Conservation (phyloP, 2,329 filamentous ascomycete genomes). For the Calonectria henricotiae region DNA sequence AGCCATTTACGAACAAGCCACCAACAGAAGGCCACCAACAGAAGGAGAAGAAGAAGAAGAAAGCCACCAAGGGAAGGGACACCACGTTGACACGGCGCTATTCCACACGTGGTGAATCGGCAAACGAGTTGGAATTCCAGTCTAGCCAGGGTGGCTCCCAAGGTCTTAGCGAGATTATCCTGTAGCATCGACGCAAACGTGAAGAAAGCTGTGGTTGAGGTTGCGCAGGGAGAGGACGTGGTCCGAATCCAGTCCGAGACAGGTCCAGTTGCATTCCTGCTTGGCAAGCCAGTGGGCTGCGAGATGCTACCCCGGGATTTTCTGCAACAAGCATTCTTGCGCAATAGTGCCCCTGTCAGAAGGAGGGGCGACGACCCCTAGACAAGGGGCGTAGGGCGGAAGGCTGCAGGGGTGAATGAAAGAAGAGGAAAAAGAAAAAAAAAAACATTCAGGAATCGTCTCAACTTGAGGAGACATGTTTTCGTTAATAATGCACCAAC, state of each 20-base stretch:
- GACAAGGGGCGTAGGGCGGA: conserved; percentile 4
- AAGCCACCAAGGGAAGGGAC: not conserved
- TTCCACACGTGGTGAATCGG: conserved; percentile 4
- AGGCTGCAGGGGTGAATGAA: conserved; percentile 4
- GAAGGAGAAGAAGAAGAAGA: not conserved
- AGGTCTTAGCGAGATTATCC: conserved; percentile 14
- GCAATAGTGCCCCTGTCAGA: not conserved
- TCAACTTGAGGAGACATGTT: not conserved
- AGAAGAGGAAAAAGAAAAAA: not conserved
- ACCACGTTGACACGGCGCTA: conserved; percentile 5
- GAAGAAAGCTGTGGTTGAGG: not conserved
- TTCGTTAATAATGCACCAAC: not conserved
- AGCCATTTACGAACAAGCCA: not conserved
- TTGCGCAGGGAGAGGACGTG: conserved; percentile 8
- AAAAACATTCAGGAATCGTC: not conserved
- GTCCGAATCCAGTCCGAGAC: not conserved
- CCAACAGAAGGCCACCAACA: not conserved
- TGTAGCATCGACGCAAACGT: not conserved
- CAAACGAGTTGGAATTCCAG: conserved; percentile 11
- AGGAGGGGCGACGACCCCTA: conserved; percentile 1
- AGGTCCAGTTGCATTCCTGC: not conserved
- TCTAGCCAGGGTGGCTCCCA: conserved; percentile 1
- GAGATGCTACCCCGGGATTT: not conserved
- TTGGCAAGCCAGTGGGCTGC: not conserved
- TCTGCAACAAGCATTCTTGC: not conserved